A percentile compares a stretch with the other conserved stretches of the same genome.
Conservation (phyloP, 1,284 basidiomycete genomes). For the Boletus semigastroideus region DNA sequence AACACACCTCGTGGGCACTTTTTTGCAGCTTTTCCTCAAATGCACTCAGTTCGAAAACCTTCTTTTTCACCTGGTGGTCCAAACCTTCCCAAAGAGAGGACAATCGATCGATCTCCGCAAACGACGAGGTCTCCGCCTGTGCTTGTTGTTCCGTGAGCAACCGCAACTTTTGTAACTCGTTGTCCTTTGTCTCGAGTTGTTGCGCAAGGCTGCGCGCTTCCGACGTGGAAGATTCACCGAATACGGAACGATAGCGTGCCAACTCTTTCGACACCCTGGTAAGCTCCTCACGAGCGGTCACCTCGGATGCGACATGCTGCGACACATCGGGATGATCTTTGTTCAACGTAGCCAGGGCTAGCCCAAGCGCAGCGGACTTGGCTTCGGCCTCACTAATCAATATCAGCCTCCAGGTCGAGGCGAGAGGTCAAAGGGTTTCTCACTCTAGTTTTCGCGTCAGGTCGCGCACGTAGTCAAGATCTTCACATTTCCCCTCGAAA, state of each 20-base stretch:
- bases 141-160: conserved; percentile 53
- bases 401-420: not conserved
- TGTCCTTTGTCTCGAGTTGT: conserved; percentile 63
- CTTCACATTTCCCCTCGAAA: conserved; percentile 55
- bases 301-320: conserved; percentile 50
- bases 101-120: conserved; percentile 84
- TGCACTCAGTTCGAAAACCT: conserved; percentile 77
- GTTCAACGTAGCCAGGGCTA: conserved; percentile 45
- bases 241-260: conserved; percentile 58
- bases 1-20: conserved; percentile 59
- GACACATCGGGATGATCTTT: conserved; percentile 49
- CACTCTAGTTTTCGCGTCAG: conserved; percentile 63
- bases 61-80: conserved; percentile 80
- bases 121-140: conserved; percentile 76
- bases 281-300: conserved; percentile 53
- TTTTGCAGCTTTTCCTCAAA: conserved; percentile 78
- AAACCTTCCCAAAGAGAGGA: conserved; percentile 88
- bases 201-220: conserved; percentile 53
- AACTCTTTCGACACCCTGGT: conserved; percentile 48
- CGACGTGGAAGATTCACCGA: conserved; percentile 54
- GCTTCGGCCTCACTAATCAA: conserved; percentile 51
- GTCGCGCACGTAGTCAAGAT: conserved; percentile 61
- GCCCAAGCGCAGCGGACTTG: conserved; percentile 51
- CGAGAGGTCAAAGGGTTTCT: conserved; percentile 27
- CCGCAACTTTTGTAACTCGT: conserved; percentile 57